These are phyloP conservation scores for Albizia julibrissin DNA, from an alignment of 306 rosid genomes.

Conservation along the genomic window DNA sequence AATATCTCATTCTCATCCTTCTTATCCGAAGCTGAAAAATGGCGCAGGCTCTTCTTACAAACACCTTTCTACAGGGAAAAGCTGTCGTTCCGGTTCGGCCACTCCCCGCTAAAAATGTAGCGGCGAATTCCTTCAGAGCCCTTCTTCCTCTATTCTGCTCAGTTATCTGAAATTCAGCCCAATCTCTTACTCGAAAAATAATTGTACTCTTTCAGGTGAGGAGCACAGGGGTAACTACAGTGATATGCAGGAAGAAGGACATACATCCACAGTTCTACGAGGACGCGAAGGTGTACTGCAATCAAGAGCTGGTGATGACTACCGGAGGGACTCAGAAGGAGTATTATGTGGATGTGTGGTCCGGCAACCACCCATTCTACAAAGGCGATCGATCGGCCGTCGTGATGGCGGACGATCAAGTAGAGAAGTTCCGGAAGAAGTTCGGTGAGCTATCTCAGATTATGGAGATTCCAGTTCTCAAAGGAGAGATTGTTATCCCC, in stretches of 20 bases:
- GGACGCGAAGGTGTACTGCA: conserved; percentile 86
- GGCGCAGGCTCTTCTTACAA: conserved; percentile 61
- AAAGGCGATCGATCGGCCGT: conserved; percentile 70
- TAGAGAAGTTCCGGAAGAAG: conserved; percentile 94
- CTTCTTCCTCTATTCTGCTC: background rate
- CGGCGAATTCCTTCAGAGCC: background rate
- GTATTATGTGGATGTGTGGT: conserved; percentile 92
- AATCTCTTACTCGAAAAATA: background rate
- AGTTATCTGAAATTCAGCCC: background rate
- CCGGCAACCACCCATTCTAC: conserved; percentile 95
- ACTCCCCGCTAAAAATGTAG: conserved; percentile 10
- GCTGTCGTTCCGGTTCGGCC: conserved; percentile 35
- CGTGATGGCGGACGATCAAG: conserved; percentile 73
- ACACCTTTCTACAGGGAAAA: conserved; percentile 50
- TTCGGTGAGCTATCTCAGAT: conserved; percentile 57
- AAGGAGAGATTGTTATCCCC: conserved; percentile 81
- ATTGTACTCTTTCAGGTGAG: conserved; percentile 34
- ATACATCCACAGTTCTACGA: conserved; percentile 74
- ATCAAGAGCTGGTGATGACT: conserved; percentile 80
- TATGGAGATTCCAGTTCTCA: conserved; percentile 85
- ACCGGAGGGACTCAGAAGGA: conserved; percentile 94
- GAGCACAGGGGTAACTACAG: conserved; percentile 33
- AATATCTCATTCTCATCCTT: conserved; percentile 37
- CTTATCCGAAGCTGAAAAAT: conserved; percentile 34
- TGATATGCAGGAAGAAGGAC: conserved; percentile 88